Evolutionary conservation across 306 rosid genomes (phyloP).

Genomic region (Castanopsis chinensis): DNA sequence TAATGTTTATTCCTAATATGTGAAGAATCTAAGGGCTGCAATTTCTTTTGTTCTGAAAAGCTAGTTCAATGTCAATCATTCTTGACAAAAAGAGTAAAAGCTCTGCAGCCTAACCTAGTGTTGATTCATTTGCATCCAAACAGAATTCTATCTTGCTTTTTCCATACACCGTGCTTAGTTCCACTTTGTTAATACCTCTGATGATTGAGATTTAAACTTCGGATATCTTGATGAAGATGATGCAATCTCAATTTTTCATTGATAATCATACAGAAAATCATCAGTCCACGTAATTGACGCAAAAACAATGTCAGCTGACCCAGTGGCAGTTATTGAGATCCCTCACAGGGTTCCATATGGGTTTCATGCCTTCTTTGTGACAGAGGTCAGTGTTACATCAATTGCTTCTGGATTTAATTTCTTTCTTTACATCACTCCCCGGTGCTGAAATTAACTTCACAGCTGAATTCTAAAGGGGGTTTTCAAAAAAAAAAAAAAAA

Average conservation of each 20-base stretch:
- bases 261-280: constrained; percentile 59
- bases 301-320: constrained; percentile 84
- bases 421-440: neutral
- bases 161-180: neutral
- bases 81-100: neutral
- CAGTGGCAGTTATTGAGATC: constrained; percentile 81
- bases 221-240: neutral
- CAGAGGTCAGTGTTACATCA: constrained; percentile 64
- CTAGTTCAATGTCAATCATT: neutral
- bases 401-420: neutral
- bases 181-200: neutral
- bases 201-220: neutral
- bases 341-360: constrained; percentile 90
- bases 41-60: neutral
- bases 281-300: constrained; percentile 71
- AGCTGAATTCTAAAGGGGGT: neutral
- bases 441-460: neutral
- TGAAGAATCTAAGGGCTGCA: neutral
- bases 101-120: neutral
- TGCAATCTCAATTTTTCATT: constrained; percentile 14
- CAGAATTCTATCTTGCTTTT: neutral
- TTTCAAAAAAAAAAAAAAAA: neutral
- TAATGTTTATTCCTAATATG: neutral
- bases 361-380: constrained; percentile 86
- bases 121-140: neutral